phyloP scores from a whole-genome alignment of 768 basidiomycete species.

The Pleurotus salmoneostramineus region DNA sequence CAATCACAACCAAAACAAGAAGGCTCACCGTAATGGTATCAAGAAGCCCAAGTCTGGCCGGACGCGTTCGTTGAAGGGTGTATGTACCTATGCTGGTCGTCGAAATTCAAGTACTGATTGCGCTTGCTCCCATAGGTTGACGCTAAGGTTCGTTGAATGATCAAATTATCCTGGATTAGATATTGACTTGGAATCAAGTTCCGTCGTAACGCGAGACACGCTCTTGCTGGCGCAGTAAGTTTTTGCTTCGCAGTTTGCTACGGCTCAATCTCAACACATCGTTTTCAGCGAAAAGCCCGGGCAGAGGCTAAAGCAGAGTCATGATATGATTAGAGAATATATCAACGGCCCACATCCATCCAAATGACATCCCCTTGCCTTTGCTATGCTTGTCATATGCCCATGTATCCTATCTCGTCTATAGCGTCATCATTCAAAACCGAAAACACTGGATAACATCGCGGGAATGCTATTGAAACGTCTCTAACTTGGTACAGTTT shows the following conservation, averaged over 20 bases:
- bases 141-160: conserved; percentile 54
- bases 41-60: conserved; percentile 73
- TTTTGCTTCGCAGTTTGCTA: too few relatives aligned
- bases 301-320: conserved; percentile 51
- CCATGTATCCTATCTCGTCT: conserved; percentile 5
- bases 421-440: background rate
- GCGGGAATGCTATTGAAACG: background rate
- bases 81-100: conserved; percentile 41
- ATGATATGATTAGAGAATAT: conserved; percentile 15
- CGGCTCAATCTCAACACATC: conserved; percentile 7
- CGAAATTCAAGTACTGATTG: conserved; percentile 6
- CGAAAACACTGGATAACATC: background rate
- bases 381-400: conserved; percentile 1
- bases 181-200: conserved; percentile 44
- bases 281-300: conserved; percentile 59
- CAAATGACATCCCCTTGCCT: background rate
- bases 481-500: conserved; percentile 26
- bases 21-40: conserved; percentile 98
- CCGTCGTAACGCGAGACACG: conserved; percentile 77
- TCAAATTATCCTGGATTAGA: background rate
- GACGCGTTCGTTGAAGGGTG: conserved; percentile 85
- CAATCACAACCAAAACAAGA: conserved; percentile 95
- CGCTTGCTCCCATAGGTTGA: conserved; percentile 53
- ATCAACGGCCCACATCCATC: background rate
- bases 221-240: conserved; percentile 73